A percentile compares a stretch with the other conserved stretches of the same genome.
Conservation (phyloP, 2,329 filamentous ascomycete genomes). For the Ophiostoma montium region DNA sequence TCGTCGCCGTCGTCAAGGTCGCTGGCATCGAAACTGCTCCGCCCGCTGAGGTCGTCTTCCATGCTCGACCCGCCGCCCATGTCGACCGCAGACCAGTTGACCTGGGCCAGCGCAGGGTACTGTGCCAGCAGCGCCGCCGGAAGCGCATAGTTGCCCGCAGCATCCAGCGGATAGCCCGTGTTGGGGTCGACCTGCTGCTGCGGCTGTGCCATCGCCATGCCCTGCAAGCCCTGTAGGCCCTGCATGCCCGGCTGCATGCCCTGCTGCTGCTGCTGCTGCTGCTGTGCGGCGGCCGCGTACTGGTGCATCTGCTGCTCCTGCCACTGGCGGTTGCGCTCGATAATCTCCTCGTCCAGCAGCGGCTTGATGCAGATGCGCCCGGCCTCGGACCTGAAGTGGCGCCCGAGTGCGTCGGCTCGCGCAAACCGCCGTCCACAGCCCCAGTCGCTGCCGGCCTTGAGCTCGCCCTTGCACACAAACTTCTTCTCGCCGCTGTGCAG, state of each 20-base stretch:
- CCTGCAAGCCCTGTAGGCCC: too few relatives aligned
- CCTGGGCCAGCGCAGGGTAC: constrained; percentile 79
- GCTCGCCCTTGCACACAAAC: constrained; percentile 86
- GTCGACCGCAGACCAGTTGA: constrained; percentile 61
- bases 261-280: background rate
- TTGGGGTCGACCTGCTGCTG: constrained; percentile 36
- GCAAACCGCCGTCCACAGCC: constrained; percentile 89
- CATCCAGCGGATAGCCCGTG: constrained; percentile 42
- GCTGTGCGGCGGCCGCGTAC: constrained; percentile 20
- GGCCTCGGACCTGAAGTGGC: constrained; percentile 91
- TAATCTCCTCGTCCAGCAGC: constrained; percentile 85
- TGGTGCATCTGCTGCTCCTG: constrained; percentile 56
- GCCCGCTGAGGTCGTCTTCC: constrained; percentile 63
- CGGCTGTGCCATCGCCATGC: constrained; percentile 37
- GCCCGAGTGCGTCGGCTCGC: constrained; percentile 82
- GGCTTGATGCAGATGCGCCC: constrained; percentile 94
- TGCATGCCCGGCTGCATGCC: too few relatives aligned
- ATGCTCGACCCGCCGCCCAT: constrained; percentile 58
- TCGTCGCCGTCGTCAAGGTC: constrained; percentile 66
- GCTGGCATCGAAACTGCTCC: constrained; percentile 70
- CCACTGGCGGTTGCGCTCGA: constrained; percentile 63
- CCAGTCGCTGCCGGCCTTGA: constrained; percentile 75
- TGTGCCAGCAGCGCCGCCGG: constrained; percentile 80
- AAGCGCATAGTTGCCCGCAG: constrained; percentile 49
- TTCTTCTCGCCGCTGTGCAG: constrained; percentile 97